These are phyloP conservation scores for Platanthera zijinensis DNA, from an alignment of 106 monocot species.

Conservation along the genomic window DNA sequence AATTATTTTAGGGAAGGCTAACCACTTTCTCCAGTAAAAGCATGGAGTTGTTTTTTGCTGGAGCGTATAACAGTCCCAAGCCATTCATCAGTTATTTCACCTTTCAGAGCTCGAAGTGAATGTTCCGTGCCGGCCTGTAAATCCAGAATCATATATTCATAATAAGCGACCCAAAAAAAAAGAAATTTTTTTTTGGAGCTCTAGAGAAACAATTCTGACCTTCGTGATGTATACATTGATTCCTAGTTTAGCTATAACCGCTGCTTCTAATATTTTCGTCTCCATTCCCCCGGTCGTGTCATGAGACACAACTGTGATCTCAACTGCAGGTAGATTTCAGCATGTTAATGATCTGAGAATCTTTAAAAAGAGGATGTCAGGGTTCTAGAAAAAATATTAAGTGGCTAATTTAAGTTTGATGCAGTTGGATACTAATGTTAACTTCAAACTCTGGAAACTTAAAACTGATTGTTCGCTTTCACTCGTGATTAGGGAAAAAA, in stretches of 20 bases:
- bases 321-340: conserved; percentile 28
- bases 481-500: no score
- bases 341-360: background rate
- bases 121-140: conserved; percentile 69
- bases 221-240: conserved; percentile 88
- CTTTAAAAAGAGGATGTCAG: background rate
- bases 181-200: background rate
- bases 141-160: background rate
- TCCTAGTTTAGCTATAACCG: conserved; percentile 76
- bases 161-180: background rate
- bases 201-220: conserved; percentile 18
- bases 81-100: conserved; percentile 73
- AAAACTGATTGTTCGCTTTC: no score
- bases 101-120: conserved; percentile 63
- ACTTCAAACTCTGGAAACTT: no score
- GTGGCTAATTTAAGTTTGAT: no score
- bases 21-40: no score
- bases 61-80: conserved; percentile 71
- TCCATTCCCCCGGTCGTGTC: conserved; percentile 98
- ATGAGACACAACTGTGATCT: conserved; percentile 76
- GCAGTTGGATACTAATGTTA: no score
- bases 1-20: no score
- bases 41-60: background rate
- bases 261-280: conserved; percentile 83
- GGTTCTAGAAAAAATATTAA: no score